A percentile compares a stretch with the other conserved stretches of the same genome.
Conservation (phyloP, 1,139 yeast species). For the Candida neerlandica region DNA sequence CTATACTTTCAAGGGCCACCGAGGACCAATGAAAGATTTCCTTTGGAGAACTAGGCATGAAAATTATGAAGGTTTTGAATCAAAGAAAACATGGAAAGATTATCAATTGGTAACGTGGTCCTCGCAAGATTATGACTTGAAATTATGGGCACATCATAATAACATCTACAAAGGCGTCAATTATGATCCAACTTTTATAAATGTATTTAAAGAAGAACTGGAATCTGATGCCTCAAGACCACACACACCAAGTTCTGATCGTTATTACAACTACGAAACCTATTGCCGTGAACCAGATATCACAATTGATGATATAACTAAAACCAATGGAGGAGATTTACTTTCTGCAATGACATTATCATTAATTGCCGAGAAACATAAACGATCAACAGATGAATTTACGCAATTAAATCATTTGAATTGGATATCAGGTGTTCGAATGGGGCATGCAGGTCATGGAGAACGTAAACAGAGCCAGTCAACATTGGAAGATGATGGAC, state of each 20-base stretch:
- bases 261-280: slow-evolving; percentile 31
- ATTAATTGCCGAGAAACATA: slow-evolving; percentile 35
- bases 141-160: slow-evolving; percentile 78
- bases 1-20: slow-evolving; percentile 75
- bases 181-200: slow-evolving; percentile 47
- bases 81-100: slow-evolving; percentile 66
- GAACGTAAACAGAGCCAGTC: slow-evolving; percentile 18
- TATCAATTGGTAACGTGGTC: slow-evolving; percentile 95
- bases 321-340: slow-evolving; percentile 37
- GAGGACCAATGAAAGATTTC: slow-evolving; percentile 83
- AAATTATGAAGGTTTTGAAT: slow-evolving; percentile 36
- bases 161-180: slow-evolving; percentile 60
- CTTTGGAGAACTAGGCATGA: slow-evolving; percentile 73
- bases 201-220: slow-evolving; percentile 27
- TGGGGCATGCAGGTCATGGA: slow-evolving; percentile 57
- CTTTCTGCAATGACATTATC: slow-evolving; percentile 39
- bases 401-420: slow-evolving; percentile 67
- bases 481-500: slow-evolving; percentile 44
- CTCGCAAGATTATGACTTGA: slow-evolving; percentile 73
- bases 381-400: slow-evolving; percentile 25
- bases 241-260: slow-evolving; percentile 6
- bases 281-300: slow-evolving; percentile 45
- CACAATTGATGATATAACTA: slow-evolving; percentile 35
- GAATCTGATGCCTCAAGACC: slow-evolving; percentile 20
- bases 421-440: slow-evolving; percentile 93